Evolutionary conservation across 2,329 filamentous ascomycete genomes (phyloP).

Genomic region (Elsinoe batatas): DNA sequence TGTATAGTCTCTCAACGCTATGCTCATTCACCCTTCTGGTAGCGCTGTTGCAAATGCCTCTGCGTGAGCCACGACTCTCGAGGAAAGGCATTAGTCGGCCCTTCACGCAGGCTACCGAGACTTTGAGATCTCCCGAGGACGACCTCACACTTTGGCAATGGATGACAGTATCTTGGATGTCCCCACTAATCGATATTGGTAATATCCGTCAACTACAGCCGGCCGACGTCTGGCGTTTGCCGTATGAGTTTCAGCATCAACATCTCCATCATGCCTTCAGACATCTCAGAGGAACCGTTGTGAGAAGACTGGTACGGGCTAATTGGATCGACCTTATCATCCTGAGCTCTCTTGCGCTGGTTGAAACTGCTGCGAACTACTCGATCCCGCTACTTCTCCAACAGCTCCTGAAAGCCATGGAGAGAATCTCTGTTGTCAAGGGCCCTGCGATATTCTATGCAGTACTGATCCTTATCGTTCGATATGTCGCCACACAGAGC

Average conservation of each 20-base stretch:
- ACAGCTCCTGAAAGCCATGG: conserved; percentile 58
- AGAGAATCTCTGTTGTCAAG: conserved; percentile 40
- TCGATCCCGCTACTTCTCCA: conserved; percentile 61
- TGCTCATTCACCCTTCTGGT: not conserved
- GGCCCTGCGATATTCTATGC: conserved; percentile 57
- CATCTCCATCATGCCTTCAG: conserved; percentile 66
- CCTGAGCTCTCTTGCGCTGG: conserved; percentile 51
- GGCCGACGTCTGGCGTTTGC: conserved; percentile 71
- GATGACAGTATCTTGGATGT: conserved; percentile 76
- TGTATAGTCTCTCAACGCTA: not conserved
- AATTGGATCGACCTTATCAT: conserved; percentile 72
- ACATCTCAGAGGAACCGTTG: conserved; percentile 60
- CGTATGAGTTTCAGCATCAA: conserved; percentile 71
- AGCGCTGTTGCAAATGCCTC: conserved; percentile 55
- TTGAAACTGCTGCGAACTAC: conserved; percentile 48
- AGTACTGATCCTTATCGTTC: conserved; percentile 48
- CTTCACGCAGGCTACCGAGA: conserved; percentile 45
- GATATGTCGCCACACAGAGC: conserved; percentile 54
- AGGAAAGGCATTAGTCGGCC: conserved; percentile 50
- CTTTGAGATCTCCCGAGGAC: conserved; percentile 68
- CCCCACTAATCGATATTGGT: conserved; percentile 59
- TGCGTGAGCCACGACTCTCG: conserved; percentile 50
- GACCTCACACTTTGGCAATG: conserved; percentile 71
- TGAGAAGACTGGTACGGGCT: conserved; percentile 58
- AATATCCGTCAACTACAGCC: conserved; percentile 58